phyloP scores from a whole-genome alignment of 148 eudicot genomes.

The Gaultheria prostrata region DNA sequence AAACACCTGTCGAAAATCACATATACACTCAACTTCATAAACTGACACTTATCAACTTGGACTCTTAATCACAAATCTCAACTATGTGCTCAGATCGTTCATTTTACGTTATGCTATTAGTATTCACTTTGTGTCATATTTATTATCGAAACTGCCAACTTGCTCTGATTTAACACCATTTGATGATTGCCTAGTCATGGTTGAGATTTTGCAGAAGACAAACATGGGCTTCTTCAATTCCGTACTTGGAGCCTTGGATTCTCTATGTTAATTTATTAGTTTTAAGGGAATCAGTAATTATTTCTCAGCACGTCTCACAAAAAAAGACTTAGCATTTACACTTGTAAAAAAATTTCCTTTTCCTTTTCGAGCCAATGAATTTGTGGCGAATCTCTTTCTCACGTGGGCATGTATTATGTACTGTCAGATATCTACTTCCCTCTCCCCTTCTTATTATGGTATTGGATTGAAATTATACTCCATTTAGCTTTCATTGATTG shows the following conservation, averaged over 20 bases:
- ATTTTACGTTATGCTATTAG: neutral
- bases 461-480: neutral
- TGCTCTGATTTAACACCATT: neutral
- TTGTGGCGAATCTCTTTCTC: neutral
- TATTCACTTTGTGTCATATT: neutral
- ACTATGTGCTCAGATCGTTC: neutral
- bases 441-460: neutral
- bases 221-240: neutral
- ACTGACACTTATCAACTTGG: neutral
- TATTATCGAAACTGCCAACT: too few species aligned
- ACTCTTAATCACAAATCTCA: neutral
- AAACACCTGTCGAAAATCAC: neutral
- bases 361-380: neutral
- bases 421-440: neutral
- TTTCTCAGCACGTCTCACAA: neutral
- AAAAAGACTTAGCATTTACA: neutral
- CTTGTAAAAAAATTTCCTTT: neutral
- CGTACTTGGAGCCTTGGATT: neutral
- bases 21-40: neutral
- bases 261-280: neutral
- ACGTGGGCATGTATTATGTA: neutral
- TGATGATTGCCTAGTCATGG: neutral
- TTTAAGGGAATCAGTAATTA: neutral
- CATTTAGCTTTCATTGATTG: conserved; percentile 9
- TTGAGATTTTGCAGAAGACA: neutral